A percentile compares a stretch with the other conserved stretches of the same genome.
Conservation (phyloP, 1,284 basidiomycete species). For the Ceratobasidium sp. region DNA sequence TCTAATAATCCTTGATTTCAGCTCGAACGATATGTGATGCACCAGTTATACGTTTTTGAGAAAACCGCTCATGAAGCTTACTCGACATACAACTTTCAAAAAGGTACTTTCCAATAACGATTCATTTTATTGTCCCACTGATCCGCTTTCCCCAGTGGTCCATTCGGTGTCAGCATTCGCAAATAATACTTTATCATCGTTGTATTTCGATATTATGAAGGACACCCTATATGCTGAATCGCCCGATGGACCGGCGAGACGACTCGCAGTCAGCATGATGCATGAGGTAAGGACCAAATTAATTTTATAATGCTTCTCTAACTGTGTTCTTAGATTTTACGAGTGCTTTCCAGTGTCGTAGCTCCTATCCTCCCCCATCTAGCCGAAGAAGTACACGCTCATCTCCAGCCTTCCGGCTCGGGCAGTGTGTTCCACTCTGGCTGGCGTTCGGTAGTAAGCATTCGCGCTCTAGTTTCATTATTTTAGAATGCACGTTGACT, state of each 20-base stretch:
- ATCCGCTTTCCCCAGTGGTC: conserved; percentile 59
- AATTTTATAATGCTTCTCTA: conserved; percentile 3
- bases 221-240: conserved; percentile 88
- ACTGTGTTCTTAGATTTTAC: conserved; percentile 65
- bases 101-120: conserved; percentile 63
- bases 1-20: conserved; percentile 51
- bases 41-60: conserved; percentile 82
- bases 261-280: conserved; percentile 76
- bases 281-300: conserved; percentile 65
- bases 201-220: conserved; percentile 92
- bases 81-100: conserved; percentile 81
- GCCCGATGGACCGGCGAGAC: conserved; percentile 64
- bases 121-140: background rate
- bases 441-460: conserved; percentile 71
- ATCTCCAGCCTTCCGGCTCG: conserved; percentile 47
- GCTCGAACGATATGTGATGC: conserved; percentile 88
- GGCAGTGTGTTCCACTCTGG: conserved; percentile 69
- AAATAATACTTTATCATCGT: conserved; percentile 74
- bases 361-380: conserved; percentile 93
- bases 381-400: conserved; percentile 84
- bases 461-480: background rate
- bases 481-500: background rate
- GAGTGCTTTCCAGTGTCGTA: conserved; percentile 75
- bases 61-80: conserved; percentile 74
- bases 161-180: conserved; percentile 71